Base-by-base conservation (phyloP, 2,329 filamentous ascomycete genomes). In the Ophiostoma triangulosporum region DNA sequence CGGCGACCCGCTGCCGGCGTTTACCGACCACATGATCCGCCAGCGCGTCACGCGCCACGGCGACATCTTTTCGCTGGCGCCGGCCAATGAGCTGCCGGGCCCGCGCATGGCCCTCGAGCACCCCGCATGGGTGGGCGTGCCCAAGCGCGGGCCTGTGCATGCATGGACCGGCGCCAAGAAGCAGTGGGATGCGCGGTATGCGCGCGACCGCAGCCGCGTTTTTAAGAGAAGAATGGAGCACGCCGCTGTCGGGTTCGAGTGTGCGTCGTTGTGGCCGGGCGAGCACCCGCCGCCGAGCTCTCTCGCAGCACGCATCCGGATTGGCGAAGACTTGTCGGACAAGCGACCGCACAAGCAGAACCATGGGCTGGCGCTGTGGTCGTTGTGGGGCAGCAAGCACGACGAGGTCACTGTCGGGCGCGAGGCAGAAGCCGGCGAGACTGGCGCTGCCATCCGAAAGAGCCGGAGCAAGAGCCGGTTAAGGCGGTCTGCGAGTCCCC, bases 11-110 rank as follows among this genome's bases (percentile, higher is more conserved):
- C 69, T 96, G 1, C 91, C 89, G 0, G 69, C 76, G 0, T 97
- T 96, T 66, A 76, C 80, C 51, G 74, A 84, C 56, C 83, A 94
- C 65, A 96, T 97, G 90, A 90, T 98, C 57, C 84, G 93, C 8
- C 89, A 98, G 65, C 76, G 85, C 27, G 83, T 97, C 20, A 86
- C 87, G 57, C 75, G 85, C 1, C 81, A 91, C 63, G 93, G 93
- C 5, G 74, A 76, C 12, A 82, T 90, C 22, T 81, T 83, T 55
- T 76, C 80, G 0, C 73, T 98, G 5, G 74, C 79, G 0, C 73
- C 81, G 0, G 74, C 80, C 20, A 70, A 75, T 0, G 78, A 87
- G 3, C 73, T 95, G 0, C 73, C 78, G 0, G 86, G 59, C 59
- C 95, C 68, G 69, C 81, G 60, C 17, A 69, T 95, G 20, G 69